These are phyloP conservation scores for Phallus indusiatus DNA, from an alignment of 768 basidiomycete species.

Conservation along the genomic window DNA sequence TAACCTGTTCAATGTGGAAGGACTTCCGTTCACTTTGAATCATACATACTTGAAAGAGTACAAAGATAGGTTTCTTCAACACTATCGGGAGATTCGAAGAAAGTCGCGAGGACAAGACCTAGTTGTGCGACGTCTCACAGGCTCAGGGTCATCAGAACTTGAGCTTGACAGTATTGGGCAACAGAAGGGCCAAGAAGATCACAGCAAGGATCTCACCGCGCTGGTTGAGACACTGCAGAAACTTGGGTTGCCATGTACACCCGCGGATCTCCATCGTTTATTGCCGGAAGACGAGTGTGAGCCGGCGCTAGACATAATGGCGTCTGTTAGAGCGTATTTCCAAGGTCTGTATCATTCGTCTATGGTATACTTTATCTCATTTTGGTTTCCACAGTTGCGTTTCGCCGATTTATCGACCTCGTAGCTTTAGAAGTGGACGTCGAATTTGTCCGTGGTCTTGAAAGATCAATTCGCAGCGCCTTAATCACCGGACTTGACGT, in stretches of 20 bases:
- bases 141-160: neutral
- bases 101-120: conserved; percentile 1
- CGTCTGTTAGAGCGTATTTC: conserved; percentile 8
- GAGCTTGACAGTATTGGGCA: neutral
- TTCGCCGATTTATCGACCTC: conserved; percentile 50
- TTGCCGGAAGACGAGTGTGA: conserved; percentile 8
- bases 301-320: conserved; percentile 9
- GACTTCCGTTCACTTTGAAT: conserved; percentile 7
- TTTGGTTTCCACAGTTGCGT: conserved; percentile 34
- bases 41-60: conserved; percentile 8
- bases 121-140: conserved; percentile 1
- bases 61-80: conserved; percentile 8
- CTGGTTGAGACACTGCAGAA: conserved; percentile 1
- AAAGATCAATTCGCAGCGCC: conserved; percentile 33
- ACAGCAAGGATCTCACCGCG: neutral
- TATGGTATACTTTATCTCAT: conserved; percentile 6
- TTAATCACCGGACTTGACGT: conserved; percentile 44
- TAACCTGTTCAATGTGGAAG: conserved; percentile 1
- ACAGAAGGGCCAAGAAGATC: neutral
- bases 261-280: conserved; percentile 5
- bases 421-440: conserved; percentile 47
- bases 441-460: conserved; percentile 45
- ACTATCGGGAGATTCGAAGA: conserved; percentile 5
- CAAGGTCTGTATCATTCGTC: neutral
- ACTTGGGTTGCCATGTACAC: conserved; percentile 5